Base-by-base conservation (phyloP, 2,329 filamentous ascomycete genomes). In the Alternaria sp. region DNA sequence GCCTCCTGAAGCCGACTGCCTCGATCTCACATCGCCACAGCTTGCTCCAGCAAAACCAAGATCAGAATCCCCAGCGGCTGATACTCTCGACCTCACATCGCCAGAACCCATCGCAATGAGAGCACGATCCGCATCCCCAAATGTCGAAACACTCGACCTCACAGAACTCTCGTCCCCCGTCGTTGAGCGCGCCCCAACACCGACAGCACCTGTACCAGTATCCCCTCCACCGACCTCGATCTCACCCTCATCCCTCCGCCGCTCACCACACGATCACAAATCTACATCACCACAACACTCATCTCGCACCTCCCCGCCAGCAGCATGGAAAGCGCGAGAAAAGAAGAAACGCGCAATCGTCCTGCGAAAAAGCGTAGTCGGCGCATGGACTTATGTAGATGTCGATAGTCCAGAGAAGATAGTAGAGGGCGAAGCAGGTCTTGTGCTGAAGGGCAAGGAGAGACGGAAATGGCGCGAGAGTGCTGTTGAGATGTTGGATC, bases 391-490 rank as follows among this genome's bases (percentile, higher is more conserved):
- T 5, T 76, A 72, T 58, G 73, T 71, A 0, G 78, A 80, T 36
- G 64, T 61, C 1, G 68, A 74, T 21, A 73, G 69, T 43, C 68
- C 63, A 2, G 58, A 43, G 50, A 69, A 62, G 9, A 47, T 45
- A 3, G 60, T 4, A 12, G 62, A 32, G 7, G 54, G 28, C 11
- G 12, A 32, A 4, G 47, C 25, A 5, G 59, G 40, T 0, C 19
- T 47, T 9, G 54, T 67, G 19, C 44, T 57, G 23, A 75, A 72
- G 57, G 74, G 70, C 15, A 76, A 69, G 44, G 70, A 71, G 60
- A 70, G 75, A 58, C 62, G 71, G 46, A 70, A 64, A 55, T 80
- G 78, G 77, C 66, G 77, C 43, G 76, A 78, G 58, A 81, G 79
- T 26, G 73, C 77, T 47, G 70, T 81, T 43, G 76, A 79, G 57